A percentile compares a stretch with the other conserved stretches of the same genome.
Conservation (phyloP, 345 rosid species). For the Lepidium aucheri region DNA sequence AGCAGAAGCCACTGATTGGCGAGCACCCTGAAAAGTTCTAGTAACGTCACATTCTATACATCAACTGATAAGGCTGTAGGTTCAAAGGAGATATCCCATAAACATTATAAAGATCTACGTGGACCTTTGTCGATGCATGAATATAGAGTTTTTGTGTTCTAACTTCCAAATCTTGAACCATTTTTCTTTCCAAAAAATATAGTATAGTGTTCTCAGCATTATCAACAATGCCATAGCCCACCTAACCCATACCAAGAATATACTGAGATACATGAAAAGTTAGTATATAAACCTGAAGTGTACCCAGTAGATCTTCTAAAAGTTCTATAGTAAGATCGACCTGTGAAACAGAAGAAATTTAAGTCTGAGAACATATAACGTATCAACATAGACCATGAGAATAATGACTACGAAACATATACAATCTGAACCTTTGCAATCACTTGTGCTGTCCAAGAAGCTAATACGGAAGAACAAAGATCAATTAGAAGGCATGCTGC, state of each 20-base stretch:
- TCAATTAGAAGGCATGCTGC: constrained; percentile 77
- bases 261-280: background rate
- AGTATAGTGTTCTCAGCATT: background rate
- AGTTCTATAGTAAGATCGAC: constrained; percentile 71
- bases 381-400: background rate
- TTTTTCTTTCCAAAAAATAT: background rate
- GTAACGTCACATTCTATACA: background rate
- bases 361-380: background rate
- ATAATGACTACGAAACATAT: background rate
- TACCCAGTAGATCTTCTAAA: constrained; percentile 68
- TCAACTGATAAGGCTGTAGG: background rate
- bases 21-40: constrained; percentile 42
- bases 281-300: constrained; percentile 47
- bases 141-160: background rate
- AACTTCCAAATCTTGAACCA: background rate
- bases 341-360: constrained; percentile 29
- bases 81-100: background rate
- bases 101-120: background rate
- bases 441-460: constrained; percentile 72
- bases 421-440: constrained; percentile 55
- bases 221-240: background rate
- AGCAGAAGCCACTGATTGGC: constrained; percentile 41
- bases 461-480: constrained; percentile 61
- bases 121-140: background rate
- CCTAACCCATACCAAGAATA: background rate